Conservation (phyloP, 2,329 filamentous ascomycete genomes). For the Aureobasidium musti region DNA sequence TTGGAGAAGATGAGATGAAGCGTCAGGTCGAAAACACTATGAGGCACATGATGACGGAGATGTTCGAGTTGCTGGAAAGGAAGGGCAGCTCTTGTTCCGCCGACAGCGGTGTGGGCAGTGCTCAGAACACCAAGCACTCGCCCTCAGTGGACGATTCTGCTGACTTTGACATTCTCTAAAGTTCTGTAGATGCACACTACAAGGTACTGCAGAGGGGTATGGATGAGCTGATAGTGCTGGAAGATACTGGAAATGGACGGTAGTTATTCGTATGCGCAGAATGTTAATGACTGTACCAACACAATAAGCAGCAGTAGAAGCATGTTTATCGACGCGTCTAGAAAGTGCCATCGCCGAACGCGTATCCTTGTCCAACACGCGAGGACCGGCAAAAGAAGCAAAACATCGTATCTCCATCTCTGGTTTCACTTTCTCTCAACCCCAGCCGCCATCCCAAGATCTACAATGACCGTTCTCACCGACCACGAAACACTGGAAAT, state of each 20-base stretch:
- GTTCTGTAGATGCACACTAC: not conserved
- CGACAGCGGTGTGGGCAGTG: not conserved
- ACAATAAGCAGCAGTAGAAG: not conserved
- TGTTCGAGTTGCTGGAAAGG: not conserved
- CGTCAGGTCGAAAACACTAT: not conserved
- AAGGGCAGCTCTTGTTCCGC: not conserved
- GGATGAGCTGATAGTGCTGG: not conserved
- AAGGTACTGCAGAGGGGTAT: not conserved
- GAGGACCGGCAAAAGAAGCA: not conserved
- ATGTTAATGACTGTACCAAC: not conserved
- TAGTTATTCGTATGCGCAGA: not conserved
- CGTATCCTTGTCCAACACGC: not conserved
- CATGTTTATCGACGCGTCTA: not conserved
- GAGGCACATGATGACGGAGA: not conserved
- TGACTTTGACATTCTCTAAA: not conserved
- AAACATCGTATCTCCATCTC: not conserved
- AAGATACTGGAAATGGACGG: not conserved
- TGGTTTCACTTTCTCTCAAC: not conserved
- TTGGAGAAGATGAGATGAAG: not conserved
- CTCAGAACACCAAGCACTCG: not conserved
- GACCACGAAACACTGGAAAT: slow-evolving; percentile 2
- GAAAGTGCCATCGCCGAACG: not conserved
- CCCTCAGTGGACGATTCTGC: not conserved
- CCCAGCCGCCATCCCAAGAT: not conserved
- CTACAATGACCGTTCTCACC: slow-evolving; percentile 1